Evolutionary conservation across 306 rosid genomes (phyloP).

Genomic region (Vachellia pachyceras): DNA sequence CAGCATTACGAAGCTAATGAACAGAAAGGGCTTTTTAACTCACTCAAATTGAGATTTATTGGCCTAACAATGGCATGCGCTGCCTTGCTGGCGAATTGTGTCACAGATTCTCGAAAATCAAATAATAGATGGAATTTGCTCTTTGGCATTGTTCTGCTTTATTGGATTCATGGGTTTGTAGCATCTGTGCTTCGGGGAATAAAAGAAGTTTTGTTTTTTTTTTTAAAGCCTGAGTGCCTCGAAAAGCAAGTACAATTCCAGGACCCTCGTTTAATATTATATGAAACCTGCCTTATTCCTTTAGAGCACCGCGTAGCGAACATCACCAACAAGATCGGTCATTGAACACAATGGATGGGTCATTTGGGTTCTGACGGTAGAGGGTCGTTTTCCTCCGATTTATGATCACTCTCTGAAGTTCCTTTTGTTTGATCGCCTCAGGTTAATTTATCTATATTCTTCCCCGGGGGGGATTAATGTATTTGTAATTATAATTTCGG

Average conservation of each 20-base stretch:
- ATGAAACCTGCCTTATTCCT: not conserved
- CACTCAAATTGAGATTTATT: conserved; percentile 7
- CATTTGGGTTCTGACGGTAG: conserved; percentile 19
- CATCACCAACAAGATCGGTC: conserved; percentile 33
- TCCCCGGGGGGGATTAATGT: not conserved
- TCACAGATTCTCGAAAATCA: conserved; percentile 24
- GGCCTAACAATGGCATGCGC: conserved; percentile 5
- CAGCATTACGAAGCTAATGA: conserved; percentile 34
- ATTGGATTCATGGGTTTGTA: conserved; percentile 38
- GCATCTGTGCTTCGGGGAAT: conserved; percentile 34
- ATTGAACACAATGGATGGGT: not conserved
- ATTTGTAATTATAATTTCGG: not conserved
- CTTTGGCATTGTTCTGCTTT: conserved; percentile 41
- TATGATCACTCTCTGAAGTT: conserved; percentile 11
- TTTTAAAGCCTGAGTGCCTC: conserved; percentile 54
- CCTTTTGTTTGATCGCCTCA: conserved; percentile 19
- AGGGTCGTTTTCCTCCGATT: conserved; percentile 35
- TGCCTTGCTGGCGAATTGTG: conserved; percentile 36
- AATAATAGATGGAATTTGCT: conserved; percentile 31
- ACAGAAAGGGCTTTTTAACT: conserved; percentile 25
- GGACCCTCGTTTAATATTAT: conserved; percentile 27
- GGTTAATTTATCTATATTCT: conserved; percentile 8
- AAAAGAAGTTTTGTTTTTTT: conserved; percentile 37
- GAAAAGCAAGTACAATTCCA: conserved; percentile 58
- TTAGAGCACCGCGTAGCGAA: conserved; percentile 3